Base-by-base conservation (phyloP, 164 flowering plant genomes). In the Stephania yunnanensis region DNA sequence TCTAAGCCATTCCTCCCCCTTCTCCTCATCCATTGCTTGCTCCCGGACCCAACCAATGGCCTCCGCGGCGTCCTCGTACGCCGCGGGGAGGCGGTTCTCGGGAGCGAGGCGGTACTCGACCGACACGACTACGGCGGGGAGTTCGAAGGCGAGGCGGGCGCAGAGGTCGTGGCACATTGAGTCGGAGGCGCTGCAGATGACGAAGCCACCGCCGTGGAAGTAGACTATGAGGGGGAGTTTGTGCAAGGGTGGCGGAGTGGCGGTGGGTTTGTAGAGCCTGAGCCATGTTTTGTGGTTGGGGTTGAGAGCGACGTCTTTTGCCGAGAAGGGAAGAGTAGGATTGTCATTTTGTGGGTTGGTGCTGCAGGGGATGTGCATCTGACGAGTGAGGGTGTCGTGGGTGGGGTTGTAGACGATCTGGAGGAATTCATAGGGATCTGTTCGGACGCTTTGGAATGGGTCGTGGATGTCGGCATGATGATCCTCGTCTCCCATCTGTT, bases 61-160 rank as follows among this genome's bases (percentile, higher is more conserved):
- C 0, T 85, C 89, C n/a, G 80, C 50, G 7, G 78, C 85, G 63
- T 90, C 93, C 10, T 88, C 87, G 70, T 86, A 85, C 0, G 91
- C 89, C 10, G 90, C 87, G 10, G 93, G 91, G 2, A 88, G 87
- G 10, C 86, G 85, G 73, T 81, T 81, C 82, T 88, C 90, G 2
- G 91, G 91, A 0, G 89, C 83, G 0, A 84, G 90, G 11, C 91
- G 88, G 84, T 87, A 87, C 9, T 82, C 84, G n/a, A 86, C 86
- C 5, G 90, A 85, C 42, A 79, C 72, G 64, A 87, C 75, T 10
- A 85, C 31, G 22, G 80, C 83, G 10, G 71, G 66, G 17, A 86
- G 12, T 0, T 48, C n/a, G 1, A 3, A 9, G 0, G 88, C 89
- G 15, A 82, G 15, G 17, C 25, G 13, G 5, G n/a, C 68, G 76